Evolutionary conservation across 805 yeast species (phyloP).

Genomic region (Candida tammaniensis): DNA sequence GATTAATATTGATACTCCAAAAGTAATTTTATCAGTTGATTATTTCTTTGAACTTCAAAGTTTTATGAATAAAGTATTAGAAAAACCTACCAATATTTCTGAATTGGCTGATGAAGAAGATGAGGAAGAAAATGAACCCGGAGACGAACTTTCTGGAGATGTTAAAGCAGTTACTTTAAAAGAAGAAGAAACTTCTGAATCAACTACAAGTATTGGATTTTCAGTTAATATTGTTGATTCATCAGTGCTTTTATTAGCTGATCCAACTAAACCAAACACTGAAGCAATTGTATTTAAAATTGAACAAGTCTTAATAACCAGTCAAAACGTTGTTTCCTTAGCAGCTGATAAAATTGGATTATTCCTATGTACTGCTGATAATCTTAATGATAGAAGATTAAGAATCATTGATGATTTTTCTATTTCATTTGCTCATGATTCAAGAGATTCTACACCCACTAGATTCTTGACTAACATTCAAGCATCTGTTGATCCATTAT

Average conservation of each 20-base stretch:
- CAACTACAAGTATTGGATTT: conserved; percentile 34
- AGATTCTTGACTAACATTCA: conserved; percentile 62
- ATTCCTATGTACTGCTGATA: conserved; percentile 76
- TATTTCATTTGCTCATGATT: conserved; percentile 68
- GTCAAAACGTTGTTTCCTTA: conserved; percentile 63
- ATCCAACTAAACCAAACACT: conserved; percentile 63
- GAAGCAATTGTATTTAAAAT: conserved; percentile 91
- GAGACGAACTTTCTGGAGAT: conserved; percentile 6
- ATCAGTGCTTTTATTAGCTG: conserved; percentile 75
- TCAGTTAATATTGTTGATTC: conserved; percentile 73
- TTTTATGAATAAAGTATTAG: conserved; percentile 54
- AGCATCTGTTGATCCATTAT: conserved; percentile 72
- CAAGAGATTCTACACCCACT: conserved; percentile 58
- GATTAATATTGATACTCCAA: conserved; percentile 76
- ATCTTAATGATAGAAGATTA: conserved; percentile 56
- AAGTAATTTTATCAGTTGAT: conserved; percentile 78
- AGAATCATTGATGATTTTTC: conserved; percentile 89
- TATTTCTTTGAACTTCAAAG: conserved; percentile 73
- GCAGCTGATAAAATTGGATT: conserved; percentile 80
- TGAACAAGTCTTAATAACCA: conserved; percentile 70
- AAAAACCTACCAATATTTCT: conserved; percentile 15
- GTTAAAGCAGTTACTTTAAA: conserved; percentile 2
- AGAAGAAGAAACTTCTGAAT: conserved; percentile 6
- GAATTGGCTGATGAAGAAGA: conserved; percentile 17
- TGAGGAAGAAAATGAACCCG: conserved; percentile 10